These are phyloP conservation scores for Annulohypoxylon nitens DNA, from an alignment of 495 filamentous ascomycete species.

Conservation along the genomic window DNA sequence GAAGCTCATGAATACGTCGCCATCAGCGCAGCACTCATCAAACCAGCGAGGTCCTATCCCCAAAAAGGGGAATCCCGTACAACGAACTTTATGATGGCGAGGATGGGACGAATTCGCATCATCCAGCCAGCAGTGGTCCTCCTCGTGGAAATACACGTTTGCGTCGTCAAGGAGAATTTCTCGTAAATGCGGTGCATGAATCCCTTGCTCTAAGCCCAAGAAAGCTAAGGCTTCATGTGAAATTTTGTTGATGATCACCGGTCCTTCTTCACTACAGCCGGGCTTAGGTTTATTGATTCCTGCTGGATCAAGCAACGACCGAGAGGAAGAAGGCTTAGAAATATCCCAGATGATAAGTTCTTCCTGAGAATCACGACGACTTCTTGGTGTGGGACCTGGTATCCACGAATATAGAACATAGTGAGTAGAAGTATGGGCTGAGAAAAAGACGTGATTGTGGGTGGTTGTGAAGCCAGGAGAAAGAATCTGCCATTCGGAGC, in stretches of 20 bases:
- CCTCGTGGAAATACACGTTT: constrained; percentile 64
- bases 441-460: constrained; percentile 73
- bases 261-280: constrained; percentile 49
- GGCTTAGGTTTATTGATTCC: constrained; percentile 55
- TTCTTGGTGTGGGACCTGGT: constrained; percentile 69
- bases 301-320: constrained; percentile 67
- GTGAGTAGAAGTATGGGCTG: constrained; percentile 70
- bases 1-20: constrained; percentile 61
- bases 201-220: constrained; percentile 68
- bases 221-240: constrained; percentile 68
- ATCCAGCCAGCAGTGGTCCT: constrained; percentile 64
- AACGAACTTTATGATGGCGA: constrained; percentile 60
- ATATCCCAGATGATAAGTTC: constrained; percentile 78
- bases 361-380: constrained; percentile 67
- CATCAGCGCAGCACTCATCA: constrained; percentile 62
- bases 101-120: constrained; percentile 56
- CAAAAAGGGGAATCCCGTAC: constrained; percentile 68
- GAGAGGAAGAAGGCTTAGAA: constrained; percentile 65
- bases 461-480: constrained; percentile 72
- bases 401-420: constrained; percentile 79
- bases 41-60: constrained; percentile 67
- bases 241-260: constrained; percentile 68
- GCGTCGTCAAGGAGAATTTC: constrained; percentile 67
- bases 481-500: constrained; percentile 79
- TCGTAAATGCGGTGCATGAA: constrained; percentile 64